Conservation (phyloP, 208 protist species). For the Crithidia mellificae region DNA sequence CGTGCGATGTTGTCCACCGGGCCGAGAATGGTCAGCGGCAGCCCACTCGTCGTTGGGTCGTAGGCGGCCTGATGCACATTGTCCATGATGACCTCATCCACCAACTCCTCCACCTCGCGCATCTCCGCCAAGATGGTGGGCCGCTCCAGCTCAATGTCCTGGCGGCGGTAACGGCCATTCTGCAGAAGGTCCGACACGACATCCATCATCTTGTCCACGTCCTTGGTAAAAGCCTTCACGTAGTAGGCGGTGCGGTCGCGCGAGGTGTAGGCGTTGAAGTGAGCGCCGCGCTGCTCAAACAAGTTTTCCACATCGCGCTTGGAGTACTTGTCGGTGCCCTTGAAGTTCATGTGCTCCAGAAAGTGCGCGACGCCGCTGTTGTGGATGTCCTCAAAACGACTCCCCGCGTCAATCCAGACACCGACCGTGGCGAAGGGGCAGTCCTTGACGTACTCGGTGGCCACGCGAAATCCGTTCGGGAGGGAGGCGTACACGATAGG, state of each 20-base stretch:
- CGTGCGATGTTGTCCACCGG: constrained; percentile 95
- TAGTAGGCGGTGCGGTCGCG: constrained; percentile 98
- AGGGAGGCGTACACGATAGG: constrained; percentile 92
- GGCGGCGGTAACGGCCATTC: constrained; percentile 84
- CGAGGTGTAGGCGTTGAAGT: constrained; percentile 99
- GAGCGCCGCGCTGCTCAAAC: constrained; percentile 97
- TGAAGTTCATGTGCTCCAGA: constrained; percentile 99
- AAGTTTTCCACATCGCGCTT: constrained; percentile 91
- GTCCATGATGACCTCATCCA: constrained; percentile 97
- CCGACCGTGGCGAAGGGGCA: constrained; percentile 95
- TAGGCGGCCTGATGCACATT: constrained; percentile 96
- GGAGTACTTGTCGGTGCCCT: constrained; percentile 94
- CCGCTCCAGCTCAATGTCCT: constrained; percentile 94
- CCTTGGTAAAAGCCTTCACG: constrained; percentile 93
- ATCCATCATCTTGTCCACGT: constrained; percentile 94
- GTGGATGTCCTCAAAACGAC: constrained; percentile 94
- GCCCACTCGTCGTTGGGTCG: constrained; percentile 82
- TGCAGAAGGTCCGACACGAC: constrained; percentile 97
- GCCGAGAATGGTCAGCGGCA: constrained; percentile 98
- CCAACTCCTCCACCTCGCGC: constrained; percentile 94
- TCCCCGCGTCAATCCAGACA: constrained; percentile 98
- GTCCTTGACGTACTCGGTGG: constrained; percentile 92
- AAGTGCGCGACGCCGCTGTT: constrained; percentile 99
- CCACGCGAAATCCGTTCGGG: constrained; percentile 96
- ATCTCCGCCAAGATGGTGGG: constrained; percentile 96